These are phyloP conservation scores for Jimgerdemannia lactiflua DNA, from an alignment of 192 early-diverging fungal species.

Conservation along the genomic window DNA sequence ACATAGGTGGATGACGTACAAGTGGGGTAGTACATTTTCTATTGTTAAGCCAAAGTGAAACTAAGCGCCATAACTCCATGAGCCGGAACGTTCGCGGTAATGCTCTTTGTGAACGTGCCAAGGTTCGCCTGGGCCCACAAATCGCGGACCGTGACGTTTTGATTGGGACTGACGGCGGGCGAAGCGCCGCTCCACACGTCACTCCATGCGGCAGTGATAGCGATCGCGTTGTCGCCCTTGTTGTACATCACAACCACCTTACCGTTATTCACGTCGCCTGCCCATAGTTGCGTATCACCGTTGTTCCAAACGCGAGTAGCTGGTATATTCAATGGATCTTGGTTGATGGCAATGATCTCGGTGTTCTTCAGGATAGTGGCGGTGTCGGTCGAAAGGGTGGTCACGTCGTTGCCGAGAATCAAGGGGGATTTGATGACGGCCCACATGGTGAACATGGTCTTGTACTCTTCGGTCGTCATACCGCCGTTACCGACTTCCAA, in stretches of 20 bases:
- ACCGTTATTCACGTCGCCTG: slow-evolving; percentile 19
- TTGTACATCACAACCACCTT: slow-evolving; percentile 32
- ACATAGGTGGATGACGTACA: too few species aligned
- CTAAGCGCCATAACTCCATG: too few species aligned
- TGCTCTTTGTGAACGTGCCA: slow-evolving; percentile 11
- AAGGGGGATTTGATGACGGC: slow-evolving; percentile 53
- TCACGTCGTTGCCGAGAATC: slow-evolving; percentile 54
- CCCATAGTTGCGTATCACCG: slow-evolving; percentile 22
- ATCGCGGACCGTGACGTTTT: slow-evolving; percentile 23
- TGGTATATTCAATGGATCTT: slow-evolving; percentile 43
- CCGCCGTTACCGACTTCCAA: slow-evolving; percentile 54
- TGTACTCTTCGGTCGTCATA: slow-evolving; percentile 32
- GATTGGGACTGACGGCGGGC: slow-evolving; percentile 5
- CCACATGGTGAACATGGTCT: slow-evolving; percentile 54
- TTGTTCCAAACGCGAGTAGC: slow-evolving; percentile 14
- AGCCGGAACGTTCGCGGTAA: slow-evolving; percentile 14
- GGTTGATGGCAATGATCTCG: slow-evolving; percentile 57
- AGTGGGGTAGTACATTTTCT: too few species aligned
- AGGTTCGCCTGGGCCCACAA: slow-evolving; percentile 21
- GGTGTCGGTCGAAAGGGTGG: slow-evolving; percentile 15
- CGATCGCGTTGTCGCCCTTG: slow-evolving; percentile 1
- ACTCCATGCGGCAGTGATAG: slow-evolving; percentile 17
- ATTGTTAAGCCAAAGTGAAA: too few species aligned
- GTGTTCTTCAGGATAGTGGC: slow-evolving; percentile 35
- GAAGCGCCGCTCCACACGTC: slow-evolving; percentile 6